These are phyloP conservation scores for Sphagnum contortum DNA, from an alignment of 225 moss, liverwort and hornwort genomes.

Conservation along the genomic window DNA sequence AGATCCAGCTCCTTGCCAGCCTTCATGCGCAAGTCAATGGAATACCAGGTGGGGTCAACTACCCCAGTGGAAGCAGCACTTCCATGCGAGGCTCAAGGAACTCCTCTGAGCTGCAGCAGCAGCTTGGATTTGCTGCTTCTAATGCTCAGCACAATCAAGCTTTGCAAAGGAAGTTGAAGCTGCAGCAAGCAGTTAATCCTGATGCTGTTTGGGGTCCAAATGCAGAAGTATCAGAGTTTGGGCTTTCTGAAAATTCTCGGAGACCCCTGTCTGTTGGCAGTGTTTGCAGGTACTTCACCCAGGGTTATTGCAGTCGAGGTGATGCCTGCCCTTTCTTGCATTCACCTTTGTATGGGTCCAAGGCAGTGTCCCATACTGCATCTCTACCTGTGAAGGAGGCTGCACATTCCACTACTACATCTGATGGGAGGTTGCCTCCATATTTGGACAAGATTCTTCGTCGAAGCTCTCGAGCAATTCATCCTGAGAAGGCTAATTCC, in stretches of 20 bases:
- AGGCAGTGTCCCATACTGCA: neutral
- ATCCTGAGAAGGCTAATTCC: constrained; percentile 4
- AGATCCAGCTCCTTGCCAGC: constrained; percentile 30
- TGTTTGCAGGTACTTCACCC: constrained; percentile 43
- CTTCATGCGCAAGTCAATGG: constrained; percentile 37
- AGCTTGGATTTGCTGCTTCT: too few relatives aligned
- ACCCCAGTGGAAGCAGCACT: constrained; percentile 21
- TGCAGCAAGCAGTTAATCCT: constrained; percentile 1
- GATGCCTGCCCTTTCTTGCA: constrained; percentile 55
- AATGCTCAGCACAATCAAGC: constrained; percentile 15
- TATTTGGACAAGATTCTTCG: constrained; percentile 28
- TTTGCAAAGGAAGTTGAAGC: constrained; percentile 10
- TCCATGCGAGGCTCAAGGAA: constrained; percentile 1
- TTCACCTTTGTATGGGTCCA: constrained; percentile 9
- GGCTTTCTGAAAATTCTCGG: constrained; percentile 10
- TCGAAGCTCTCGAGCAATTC: constrained; percentile 17
- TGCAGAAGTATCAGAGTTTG: constrained; percentile 13
- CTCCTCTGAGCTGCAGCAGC: too few relatives aligned
- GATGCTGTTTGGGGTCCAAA: constrained; percentile 1
- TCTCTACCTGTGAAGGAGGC: constrained; percentile 16
- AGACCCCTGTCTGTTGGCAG: constrained; percentile 10
- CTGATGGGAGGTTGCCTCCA: constrained; percentile 23
- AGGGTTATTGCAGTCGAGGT: constrained; percentile 58
- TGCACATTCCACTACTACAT: constrained; percentile 8
- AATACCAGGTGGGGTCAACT: constrained; percentile 15